Conservation (phyloP, 2,329 filamentous ascomycete species). For the Epichloe bromicola region DNA sequence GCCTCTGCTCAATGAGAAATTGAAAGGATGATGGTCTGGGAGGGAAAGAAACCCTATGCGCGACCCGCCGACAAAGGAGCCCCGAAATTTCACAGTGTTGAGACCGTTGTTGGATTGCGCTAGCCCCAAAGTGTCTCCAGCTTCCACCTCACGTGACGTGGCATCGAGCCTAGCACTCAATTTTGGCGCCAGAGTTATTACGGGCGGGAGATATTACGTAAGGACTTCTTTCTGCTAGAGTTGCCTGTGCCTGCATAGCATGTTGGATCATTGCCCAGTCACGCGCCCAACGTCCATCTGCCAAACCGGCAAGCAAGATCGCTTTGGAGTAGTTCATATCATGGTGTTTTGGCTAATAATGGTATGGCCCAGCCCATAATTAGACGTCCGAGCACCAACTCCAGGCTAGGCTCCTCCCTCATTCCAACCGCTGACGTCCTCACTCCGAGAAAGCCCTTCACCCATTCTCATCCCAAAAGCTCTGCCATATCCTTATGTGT, state of each 20-base stretch:
- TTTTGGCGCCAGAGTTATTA: neutral
- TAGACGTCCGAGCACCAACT: slow-evolving; percentile 9
- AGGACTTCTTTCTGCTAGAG: too few relatives aligned
- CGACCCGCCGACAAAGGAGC: slow-evolving; percentile 10
- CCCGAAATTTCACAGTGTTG: slow-evolving; percentile 33
- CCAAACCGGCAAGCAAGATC: too few relatives aligned
- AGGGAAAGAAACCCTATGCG: slow-evolving; percentile 17
- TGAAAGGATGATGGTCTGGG: slow-evolving; percentile 12
- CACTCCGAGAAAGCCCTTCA: neutral
- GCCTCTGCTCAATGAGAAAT: slow-evolving; percentile 18
- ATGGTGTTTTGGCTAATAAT: slow-evolving; percentile 10
- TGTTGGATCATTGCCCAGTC: neutral
- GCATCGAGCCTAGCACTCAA: neutral
- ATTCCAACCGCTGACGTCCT: neutral
- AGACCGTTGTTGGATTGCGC: slow-evolving; percentile 27
- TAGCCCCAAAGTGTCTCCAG: slow-evolving; percentile 18
- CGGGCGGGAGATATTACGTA: too few relatives aligned
- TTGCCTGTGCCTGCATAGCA: too few relatives aligned
- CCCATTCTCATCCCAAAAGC: neutral
- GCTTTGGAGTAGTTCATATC: slow-evolving; percentile 1
- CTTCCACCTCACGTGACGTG: slow-evolving; percentile 12
- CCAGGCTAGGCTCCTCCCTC: neutral
- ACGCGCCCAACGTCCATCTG: neutral
- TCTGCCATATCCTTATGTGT: slow-evolving; percentile 6
- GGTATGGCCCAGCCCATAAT: slow-evolving; percentile 4